A percentile compares a stretch with the other conserved stretches of the same genome.
These are phyloP conservation scores for Scopulariopsis brevicaulis DNA, from an alignment of 2,329 filamentous ascomycete genomes.

Conservation along the genomic window DNA sequence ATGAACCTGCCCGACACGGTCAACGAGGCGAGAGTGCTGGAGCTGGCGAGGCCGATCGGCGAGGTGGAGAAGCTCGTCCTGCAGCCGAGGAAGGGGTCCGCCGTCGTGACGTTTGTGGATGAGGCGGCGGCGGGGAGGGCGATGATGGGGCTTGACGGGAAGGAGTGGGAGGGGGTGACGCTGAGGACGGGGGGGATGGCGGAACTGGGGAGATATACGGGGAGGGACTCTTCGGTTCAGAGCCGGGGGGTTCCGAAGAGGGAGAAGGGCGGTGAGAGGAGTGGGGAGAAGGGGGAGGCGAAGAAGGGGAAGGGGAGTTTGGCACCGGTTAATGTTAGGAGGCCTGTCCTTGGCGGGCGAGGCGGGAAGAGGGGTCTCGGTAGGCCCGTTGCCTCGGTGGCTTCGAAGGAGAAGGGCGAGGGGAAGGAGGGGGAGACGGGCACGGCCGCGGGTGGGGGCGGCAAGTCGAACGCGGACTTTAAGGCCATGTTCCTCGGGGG, in stretches of 20 bases:
- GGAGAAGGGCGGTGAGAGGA: background rate
- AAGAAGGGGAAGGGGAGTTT: background rate
- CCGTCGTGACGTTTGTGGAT: slow-evolving; percentile 71
- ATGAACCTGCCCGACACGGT: slow-evolving; percentile 86
- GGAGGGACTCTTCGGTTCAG: background rate
- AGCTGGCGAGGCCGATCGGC: slow-evolving; percentile 60
- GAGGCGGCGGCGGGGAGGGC: slow-evolving; percentile 62
- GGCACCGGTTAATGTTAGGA: slow-evolving; percentile 5
- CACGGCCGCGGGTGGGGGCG: slow-evolving; percentile 9
- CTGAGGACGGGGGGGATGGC: slow-evolving; percentile 34
- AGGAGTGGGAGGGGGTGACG: slow-evolving; percentile 40
- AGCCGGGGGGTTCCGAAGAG: background rate
- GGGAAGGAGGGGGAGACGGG: slow-evolving; percentile 5
- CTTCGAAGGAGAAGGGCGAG: slow-evolving; percentile 14
- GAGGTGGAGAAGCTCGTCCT: slow-evolving; percentile 65
- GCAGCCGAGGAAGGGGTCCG: slow-evolving; percentile 72
- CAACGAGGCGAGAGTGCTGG: slow-evolving; percentile 72
- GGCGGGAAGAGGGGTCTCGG: slow-evolving; percentile 20
- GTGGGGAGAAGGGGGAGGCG: background rate
- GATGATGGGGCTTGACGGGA: slow-evolving; percentile 43
- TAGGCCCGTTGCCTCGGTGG: slow-evolving; percentile 10
- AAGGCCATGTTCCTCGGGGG: slow-evolving; percentile 32
- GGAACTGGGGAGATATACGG: slow-evolving; percentile 8
- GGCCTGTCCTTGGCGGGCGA: slow-evolving; percentile 18
- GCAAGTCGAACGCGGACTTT: slow-evolving; percentile 43